Base-by-base conservation (phyloP, 2,329 filamentous ascomycete genomes). In the Aspergillus tanneri region DNA sequence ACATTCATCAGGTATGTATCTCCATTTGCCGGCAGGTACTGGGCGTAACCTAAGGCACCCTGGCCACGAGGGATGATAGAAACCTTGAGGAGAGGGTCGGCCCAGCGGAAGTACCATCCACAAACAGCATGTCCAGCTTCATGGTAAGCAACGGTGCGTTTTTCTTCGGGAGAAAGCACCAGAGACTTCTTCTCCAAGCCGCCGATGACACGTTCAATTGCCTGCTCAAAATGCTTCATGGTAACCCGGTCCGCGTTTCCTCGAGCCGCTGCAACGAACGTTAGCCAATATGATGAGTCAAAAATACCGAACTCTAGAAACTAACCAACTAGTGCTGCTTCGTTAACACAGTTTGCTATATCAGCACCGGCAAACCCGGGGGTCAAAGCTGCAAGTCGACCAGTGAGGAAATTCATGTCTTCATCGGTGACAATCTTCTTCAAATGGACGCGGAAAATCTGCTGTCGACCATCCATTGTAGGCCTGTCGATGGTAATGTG, bases 81-180 rank as follows among this genome's bases (percentile, higher is more conserved):
- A 36, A 99, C 93, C 76, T 99, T 99, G 50, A 99, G 85, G 3
- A 99, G 83, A 14, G 93, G 93, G 64, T 99, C 93, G n/a, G 93
- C 93, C 69, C 88, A 90, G 72, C 89, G 84, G 75, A 99, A 88
- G 78, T 87, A 99, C 93, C 93, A 99, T 49, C 93, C 93, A 69
- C 93, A 99, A 68, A 99, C 95, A 56, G 93, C 93, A 71, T 99
- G 93, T 49, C 93, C 93, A 25, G 93, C 93, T 76, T 99, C 93
- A 73, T 99, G 93, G 72, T 99, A 99, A 4, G 93, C 93, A 35
- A 97, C 93, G 11, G 90, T 95, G 67, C 83, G 87, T 82, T 97
- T 97, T 77, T 99, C 93, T 61, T 90, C 83, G 1, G 93, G 92
- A 58, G 86, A 89, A 46, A 99, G 84, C 27, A 99, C 92, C 34